phyloP scores from a whole-genome alignment of 106 monocot genomes.

The Platanthera guangdongensis region DNA sequence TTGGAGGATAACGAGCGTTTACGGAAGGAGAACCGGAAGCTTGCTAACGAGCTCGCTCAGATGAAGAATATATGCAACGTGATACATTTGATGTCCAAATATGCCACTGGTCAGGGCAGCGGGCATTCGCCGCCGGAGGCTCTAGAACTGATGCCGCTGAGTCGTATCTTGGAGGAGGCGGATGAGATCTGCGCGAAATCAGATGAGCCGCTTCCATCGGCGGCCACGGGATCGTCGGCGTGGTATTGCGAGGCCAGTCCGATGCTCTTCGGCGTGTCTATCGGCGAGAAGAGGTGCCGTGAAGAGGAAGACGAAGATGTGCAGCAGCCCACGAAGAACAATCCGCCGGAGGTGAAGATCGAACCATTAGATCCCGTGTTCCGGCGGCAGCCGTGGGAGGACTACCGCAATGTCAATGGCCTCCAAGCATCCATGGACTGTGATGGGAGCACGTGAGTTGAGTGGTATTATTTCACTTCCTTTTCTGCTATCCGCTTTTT shows the following conservation, averaged over 20 bases:
- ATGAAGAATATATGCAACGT: slow-evolving; percentile 40
- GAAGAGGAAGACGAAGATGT: slow-evolving; percentile 4
- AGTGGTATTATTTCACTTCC: background rate
- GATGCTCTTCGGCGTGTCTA: slow-evolving; percentile 54
- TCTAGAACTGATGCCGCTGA: slow-evolving; percentile 14
- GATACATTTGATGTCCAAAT: slow-evolving; percentile 24
- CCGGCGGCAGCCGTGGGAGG: slow-evolving; percentile 9
- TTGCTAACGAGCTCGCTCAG: slow-evolving; percentile 26
- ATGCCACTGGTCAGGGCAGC: slow-evolving; percentile 6
- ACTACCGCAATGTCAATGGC: background rate
- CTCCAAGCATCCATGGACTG: background rate
- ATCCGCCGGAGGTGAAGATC: background rate
- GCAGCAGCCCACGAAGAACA: background rate
- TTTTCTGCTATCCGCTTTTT: too few relatives aligned
- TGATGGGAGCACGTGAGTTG: slow-evolving; percentile 9
- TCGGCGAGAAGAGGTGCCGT: slow-evolving; percentile 26
- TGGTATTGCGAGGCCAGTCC: slow-evolving; percentile 3
- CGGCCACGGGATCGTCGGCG: background rate
- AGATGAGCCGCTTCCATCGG: background rate
- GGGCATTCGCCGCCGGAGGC: background rate
- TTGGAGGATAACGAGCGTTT: slow-evolving; percentile 40
- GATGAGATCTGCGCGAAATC: slow-evolving; percentile 3
- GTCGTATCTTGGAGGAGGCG: slow-evolving; percentile 2
- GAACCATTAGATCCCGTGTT: slow-evolving; percentile 9
- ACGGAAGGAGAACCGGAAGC: slow-evolving; percentile 29